These are phyloP conservation scores for Coniosporium apollinis DNA, from an alignment of 495 filamentous ascomycete genomes.

Conservation along the genomic window DNA sequence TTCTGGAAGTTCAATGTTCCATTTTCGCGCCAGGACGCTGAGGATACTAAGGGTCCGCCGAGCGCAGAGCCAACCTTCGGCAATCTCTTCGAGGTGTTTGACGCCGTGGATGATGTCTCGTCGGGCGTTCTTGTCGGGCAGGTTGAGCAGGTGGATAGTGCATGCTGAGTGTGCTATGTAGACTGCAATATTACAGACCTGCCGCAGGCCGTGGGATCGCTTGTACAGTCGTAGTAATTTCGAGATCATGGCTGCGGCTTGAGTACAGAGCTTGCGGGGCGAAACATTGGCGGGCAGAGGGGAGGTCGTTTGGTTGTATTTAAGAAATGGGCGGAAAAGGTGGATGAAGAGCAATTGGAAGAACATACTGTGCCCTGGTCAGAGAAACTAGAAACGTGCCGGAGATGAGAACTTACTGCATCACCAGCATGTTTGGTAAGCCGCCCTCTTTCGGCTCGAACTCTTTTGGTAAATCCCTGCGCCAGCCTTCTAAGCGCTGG, in stretches of 20 bases:
- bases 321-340: slow-evolving; percentile 89
- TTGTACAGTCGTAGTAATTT: slow-evolving; percentile 89
- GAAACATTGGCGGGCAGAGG: slow-evolving; percentile 79
- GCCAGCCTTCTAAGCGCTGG: slow-evolving; percentile 80
- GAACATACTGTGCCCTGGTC: slow-evolving; percentile 58
- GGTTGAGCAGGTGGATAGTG: slow-evolving; percentile 85
- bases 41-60: slow-evolving; percentile 72
- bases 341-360: slow-evolving; percentile 94
- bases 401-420: slow-evolving; percentile 58
- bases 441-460: slow-evolving; percentile 81
- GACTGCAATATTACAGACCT: slow-evolving; percentile 89
- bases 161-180: slow-evolving; percentile 90
- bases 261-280: slow-evolving; percentile 76
- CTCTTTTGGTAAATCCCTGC: slow-evolving; percentile 68
- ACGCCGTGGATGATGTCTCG: slow-evolving; percentile 80
- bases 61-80: slow-evolving; percentile 85
- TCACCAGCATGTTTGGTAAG: slow-evolving; percentile 73
- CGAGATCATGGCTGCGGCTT: slow-evolving; percentile 73
- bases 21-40: slow-evolving; percentile 68
- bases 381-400: slow-evolving; percentile 1
- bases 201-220: slow-evolving; percentile 71
- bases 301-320: slow-evolving; percentile 63
- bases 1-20: slow-evolving; percentile 72
- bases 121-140: slow-evolving; percentile 75
- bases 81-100: slow-evolving; percentile 91